Conservation (phyloP, 441 rosid genomes). For the Gossypium trilobum region DNA sequence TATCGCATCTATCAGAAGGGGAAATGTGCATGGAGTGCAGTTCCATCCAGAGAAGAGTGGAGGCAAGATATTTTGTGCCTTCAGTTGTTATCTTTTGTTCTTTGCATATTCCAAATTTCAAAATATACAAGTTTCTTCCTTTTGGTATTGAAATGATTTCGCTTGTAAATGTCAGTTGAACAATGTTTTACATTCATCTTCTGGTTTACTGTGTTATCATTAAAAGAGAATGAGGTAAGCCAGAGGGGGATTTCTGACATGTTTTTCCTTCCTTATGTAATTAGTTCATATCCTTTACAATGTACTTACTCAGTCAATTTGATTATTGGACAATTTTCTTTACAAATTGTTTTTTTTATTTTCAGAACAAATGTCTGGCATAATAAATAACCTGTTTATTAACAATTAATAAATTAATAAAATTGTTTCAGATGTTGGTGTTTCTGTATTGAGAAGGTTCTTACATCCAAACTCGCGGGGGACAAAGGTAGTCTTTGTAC, state of each 20-base stretch:
- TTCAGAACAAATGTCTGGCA: not conserved
- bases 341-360: not conserved
- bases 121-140: not conserved
- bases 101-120: not conserved
- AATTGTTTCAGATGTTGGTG: constrained; percentile 76
- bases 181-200: not conserved
- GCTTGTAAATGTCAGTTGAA: not conserved
- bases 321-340: constrained; percentile 1
- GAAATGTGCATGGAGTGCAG: constrained; percentile 94
- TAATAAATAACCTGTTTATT: not conserved
- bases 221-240: too few relatives aligned
- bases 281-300: not conserved
- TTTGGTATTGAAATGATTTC: not conserved
- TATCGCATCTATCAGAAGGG: constrained; percentile 78
- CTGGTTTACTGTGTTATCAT: not conserved
- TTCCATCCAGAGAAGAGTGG: constrained; percentile 99
- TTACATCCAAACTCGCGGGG: constrained; percentile 42
- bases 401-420: not conserved
- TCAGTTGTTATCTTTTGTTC: not conserved
- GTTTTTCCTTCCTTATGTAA: not conserved
- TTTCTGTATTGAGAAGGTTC: constrained; percentile 76
- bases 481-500: constrained; percentile 45
- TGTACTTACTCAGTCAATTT: not conserved
- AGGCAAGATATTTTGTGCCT: constrained; percentile 37
- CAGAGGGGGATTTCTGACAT: not conserved